Conservation (phyloP, 805 yeast species). For the Starmerella riodocensis region DNA sequence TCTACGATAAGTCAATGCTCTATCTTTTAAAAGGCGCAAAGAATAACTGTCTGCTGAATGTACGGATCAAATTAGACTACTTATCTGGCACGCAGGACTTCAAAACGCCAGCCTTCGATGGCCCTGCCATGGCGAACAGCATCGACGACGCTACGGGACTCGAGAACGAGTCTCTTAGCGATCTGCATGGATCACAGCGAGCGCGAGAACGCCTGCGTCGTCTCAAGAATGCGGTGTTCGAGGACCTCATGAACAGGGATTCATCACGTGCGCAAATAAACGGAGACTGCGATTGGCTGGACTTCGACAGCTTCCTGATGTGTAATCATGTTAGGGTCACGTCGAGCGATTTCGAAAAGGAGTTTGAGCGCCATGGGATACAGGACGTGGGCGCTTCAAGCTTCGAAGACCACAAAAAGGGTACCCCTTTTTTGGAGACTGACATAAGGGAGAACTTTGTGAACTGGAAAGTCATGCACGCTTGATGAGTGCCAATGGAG, state of each 20-base stretch:
- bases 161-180: constrained; percentile 23
- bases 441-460: constrained; percentile 15
- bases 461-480: constrained; percentile 6
- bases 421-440: constrained; percentile 17
- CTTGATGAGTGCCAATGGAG: too few species aligned
- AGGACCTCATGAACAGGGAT: constrained; percentile 4
- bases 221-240: constrained; percentile 9
- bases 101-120: constrained; percentile 29
- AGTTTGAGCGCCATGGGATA: constrained; percentile 4
- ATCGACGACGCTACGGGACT: constrained; percentile 16
- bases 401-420: constrained; percentile 5
- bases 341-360: constrained; percentile 1
- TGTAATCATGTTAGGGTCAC: constrained; percentile 5
- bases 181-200: not conserved
- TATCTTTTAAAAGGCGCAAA: constrained; percentile 67
- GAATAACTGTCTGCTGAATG: constrained; percentile 43
- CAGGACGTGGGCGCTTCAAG: not conserved
- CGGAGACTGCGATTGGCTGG: constrained; percentile 6
- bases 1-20: constrained; percentile 33
- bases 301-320: constrained; percentile 8
- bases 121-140: constrained; percentile 35
- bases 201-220: constrained; percentile 9
- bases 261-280: too few species aligned
- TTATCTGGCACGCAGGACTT: constrained; percentile 35
- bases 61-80: constrained; percentile 41